A percentile compares a stretch with the other conserved stretches of the same genome.
Conservation (phyloP, 1,284 basidiomycete species). For the Boletellus deceptivus region DNA sequence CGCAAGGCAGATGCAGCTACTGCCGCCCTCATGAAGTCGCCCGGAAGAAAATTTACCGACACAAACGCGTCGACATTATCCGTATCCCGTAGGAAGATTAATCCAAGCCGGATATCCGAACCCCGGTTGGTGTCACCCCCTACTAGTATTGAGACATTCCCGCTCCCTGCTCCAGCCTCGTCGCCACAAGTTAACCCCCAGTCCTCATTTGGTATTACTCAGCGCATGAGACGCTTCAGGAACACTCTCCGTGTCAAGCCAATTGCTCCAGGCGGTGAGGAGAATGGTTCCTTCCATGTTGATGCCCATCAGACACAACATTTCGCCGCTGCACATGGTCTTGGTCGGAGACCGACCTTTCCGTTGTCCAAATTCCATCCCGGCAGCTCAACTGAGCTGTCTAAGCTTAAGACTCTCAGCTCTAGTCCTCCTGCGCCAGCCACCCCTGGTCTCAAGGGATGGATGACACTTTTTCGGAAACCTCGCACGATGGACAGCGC, state of each 20-base stretch:
- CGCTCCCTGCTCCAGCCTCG: constrained; percentile 47
- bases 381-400: constrained; percentile 50
- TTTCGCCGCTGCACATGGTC: constrained; percentile 35
- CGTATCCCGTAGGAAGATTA: constrained; percentile 59
- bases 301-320: constrained; percentile 40
- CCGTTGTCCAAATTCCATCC: constrained; percentile 35
- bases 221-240: constrained; percentile 68
- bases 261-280: constrained; percentile 47
- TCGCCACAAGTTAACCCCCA: constrained; percentile 29
- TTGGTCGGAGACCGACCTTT: constrained; percentile 40
- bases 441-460: constrained; percentile 69
- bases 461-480: constrained; percentile 78
- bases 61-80: constrained; percentile 36
- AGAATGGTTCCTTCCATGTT: constrained; percentile 44
- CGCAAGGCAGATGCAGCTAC: constrained; percentile 69
- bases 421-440: constrained; percentile 66
- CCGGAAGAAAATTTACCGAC: constrained; percentile 47
- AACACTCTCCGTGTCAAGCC: constrained; percentile 68
- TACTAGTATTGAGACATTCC: constrained; percentile 72
- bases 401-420: constrained; percentile 49
- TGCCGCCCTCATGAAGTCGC: constrained; percentile 58
- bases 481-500: constrained; percentile 42
- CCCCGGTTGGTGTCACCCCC: constrained; percentile 72
- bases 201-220: constrained; percentile 50
- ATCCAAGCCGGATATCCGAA: constrained; percentile 68